These are phyloP conservation scores for Neonectria ditissima DNA, from an alignment of 2,329 filamentous ascomycete genomes.

Conservation along the genomic window DNA sequence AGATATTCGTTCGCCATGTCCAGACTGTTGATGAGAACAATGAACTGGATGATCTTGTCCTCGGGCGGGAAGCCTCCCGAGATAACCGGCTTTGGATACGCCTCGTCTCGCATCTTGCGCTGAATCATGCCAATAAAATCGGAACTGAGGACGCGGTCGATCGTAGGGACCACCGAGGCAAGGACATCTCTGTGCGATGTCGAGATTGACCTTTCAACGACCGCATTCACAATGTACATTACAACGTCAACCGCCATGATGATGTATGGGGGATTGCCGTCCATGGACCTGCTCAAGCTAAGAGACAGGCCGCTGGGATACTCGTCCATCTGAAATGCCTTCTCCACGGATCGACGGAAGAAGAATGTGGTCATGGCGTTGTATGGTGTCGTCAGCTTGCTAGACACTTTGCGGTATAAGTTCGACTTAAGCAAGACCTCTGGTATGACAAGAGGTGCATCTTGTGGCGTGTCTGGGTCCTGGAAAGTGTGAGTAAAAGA, in stretches of 20 bases:
- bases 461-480: constrained; percentile 64
- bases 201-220: constrained; percentile 86
- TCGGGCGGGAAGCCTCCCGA: constrained; percentile 89
- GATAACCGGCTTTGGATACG: constrained; percentile 83
- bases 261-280: constrained; percentile 87
- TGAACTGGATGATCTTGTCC: constrained; percentile 87
- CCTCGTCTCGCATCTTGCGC: constrained; percentile 96
- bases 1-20: constrained; percentile 94
- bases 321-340: constrained; percentile 97
- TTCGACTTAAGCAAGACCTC: constrained; percentile 82
- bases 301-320: constrained; percentile 83
- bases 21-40: constrained; percentile 94
- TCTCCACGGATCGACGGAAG: constrained; percentile 95
- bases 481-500: constrained; percentile 48
- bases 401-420: constrained; percentile 80
- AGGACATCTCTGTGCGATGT: constrained; percentile 87
- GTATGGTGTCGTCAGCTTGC: constrained; percentile 82
- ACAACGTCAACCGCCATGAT: constrained; percentile 97
- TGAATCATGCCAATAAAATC: constrained; percentile 98
- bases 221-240: constrained; percentile 98
- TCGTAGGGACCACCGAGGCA: constrained; percentile 79
- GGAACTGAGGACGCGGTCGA: constrained; percentile 82
- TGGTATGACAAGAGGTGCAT: constrained; percentile 73
- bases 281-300: constrained; percentile 76
- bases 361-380: constrained; percentile 96